A percentile compares a stretch with the other conserved stretches of the same genome.
Evolutionary conservation across 768 basidiomycete species (phyloP).

Genomic region (Mycena venus): DNA sequence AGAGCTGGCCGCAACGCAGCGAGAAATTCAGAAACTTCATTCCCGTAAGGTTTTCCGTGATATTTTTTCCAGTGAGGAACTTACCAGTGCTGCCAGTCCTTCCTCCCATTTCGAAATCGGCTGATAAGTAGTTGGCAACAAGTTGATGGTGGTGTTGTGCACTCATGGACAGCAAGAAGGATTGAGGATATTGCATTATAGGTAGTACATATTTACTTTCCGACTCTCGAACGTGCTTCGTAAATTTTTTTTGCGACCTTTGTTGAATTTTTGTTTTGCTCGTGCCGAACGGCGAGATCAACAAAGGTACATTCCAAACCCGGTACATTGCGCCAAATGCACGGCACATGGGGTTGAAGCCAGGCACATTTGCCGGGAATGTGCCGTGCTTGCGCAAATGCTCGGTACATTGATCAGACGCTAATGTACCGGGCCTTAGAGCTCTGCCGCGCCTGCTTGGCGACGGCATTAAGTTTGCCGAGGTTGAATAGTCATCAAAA

Average conservation of each 20-base stretch:
- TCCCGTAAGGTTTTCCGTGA: neutral
- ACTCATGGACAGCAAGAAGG: too few species aligned
- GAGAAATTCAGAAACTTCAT: conserved; percentile 1
- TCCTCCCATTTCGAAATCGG: neutral
- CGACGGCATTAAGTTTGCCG: neutral
- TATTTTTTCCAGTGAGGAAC: neutral
- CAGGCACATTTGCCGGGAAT: neutral
- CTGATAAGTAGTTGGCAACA: neutral
- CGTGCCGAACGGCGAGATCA: too few species aligned
- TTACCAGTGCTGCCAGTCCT: neutral
- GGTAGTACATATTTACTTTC: too few species aligned
- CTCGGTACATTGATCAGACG: neutral
- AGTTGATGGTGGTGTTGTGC: too few species aligned
- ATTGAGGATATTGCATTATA: too few species aligned
- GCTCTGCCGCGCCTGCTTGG: neutral
- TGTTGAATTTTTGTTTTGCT: too few species aligned
- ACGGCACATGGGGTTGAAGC: neutral
- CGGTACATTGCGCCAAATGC: neutral
- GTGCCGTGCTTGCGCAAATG: neutral
- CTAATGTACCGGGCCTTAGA: neutral
- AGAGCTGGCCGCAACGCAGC: conserved; percentile 10
- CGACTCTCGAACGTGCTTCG: too few species aligned
- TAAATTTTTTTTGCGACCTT: too few species aligned
- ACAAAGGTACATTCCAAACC: too few species aligned
- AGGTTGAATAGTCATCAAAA: neutral